Conservation (phyloP, 257 asterid species). For the Solanum bulbocastanum region DNA sequence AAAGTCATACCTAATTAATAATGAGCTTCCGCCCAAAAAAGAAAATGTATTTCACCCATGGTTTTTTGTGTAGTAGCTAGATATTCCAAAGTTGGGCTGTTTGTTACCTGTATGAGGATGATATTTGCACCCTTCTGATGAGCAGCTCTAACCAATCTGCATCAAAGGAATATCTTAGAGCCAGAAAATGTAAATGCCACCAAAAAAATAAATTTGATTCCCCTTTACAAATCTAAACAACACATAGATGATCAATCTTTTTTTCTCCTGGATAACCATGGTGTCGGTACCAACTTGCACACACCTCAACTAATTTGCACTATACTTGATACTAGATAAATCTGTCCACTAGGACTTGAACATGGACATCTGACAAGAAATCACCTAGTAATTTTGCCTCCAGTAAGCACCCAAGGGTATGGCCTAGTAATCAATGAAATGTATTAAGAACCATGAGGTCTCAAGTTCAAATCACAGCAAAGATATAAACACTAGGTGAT, state of each 20-base stretch:
- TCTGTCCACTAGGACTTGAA: not conserved
- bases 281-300: not conserved
- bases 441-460: no score
- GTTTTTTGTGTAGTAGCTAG: not conserved
- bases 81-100: not conserved
- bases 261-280: not conserved
- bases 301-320: not conserved
- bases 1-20: not conserved
- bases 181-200: not conserved
- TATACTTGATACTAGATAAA: not conserved
- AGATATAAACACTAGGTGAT: no score
- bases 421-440: no score
- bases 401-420: no score
- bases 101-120: conserved; percentile 78
- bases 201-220: not conserved
- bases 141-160: conserved; percentile 90
- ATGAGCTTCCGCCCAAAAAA: not conserved
- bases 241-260: not conserved
- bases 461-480: no score
- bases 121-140: conserved; percentile 82
- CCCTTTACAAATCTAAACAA: not conserved
- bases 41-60: not conserved
- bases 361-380: not conserved
- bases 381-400: not conserved
- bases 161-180: conserved; percentile 6